A percentile compares a stretch with the other conserved stretches of the same genome.
Evolutionary conservation across 371 early-diverging fungal genomes (phyloP).

Genomic region (Synchytrium microbalum): DNA sequence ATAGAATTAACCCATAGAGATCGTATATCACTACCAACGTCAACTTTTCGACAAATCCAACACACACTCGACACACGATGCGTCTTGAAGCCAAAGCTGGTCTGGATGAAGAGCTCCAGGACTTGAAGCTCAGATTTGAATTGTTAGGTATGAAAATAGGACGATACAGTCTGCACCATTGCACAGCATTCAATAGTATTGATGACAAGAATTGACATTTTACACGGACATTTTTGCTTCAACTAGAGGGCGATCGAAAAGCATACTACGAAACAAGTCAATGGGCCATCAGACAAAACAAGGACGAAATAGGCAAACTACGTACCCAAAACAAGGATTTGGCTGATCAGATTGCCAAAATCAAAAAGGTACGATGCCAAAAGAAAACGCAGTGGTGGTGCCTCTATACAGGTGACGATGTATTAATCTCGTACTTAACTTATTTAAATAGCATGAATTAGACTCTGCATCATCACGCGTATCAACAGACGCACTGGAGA

Average conservation of each 20-base stretch:
- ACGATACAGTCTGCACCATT: no score
- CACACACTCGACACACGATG: no score
- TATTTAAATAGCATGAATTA: slow-evolving; percentile 14
- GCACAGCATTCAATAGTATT: no score
- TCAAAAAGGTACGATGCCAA: slow-evolving; percentile 47
- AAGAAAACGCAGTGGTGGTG: no score
- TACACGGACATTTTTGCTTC: neutral
- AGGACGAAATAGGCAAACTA: slow-evolving; percentile 42
- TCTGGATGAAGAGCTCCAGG: slow-evolving; percentile 50
- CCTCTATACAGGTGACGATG: no score
- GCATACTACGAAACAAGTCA: slow-evolving; percentile 53
- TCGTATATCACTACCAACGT: no score
- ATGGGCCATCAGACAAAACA: slow-evolving; percentile 48
- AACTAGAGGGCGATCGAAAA: slow-evolving; percentile 47
- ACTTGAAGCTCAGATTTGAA: slow-evolving; percentile 50
- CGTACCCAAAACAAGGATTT: slow-evolving; percentile 42
- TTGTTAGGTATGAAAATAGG: slow-evolving; percentile 32
- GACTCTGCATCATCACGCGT: slow-evolving; percentile 25
- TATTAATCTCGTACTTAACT: slow-evolving; percentile 14
- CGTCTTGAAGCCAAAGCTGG: no score
- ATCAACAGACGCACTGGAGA: slow-evolving; percentile 40
- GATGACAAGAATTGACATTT: neutral
- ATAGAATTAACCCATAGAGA: no score
- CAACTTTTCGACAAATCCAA: no score
- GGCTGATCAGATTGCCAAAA: slow-evolving; percentile 34